Evolutionary conservation across 2,329 filamentous ascomycete genomes (phyloP).

Genomic region (Ophiocordyceps unilateralis): DNA sequence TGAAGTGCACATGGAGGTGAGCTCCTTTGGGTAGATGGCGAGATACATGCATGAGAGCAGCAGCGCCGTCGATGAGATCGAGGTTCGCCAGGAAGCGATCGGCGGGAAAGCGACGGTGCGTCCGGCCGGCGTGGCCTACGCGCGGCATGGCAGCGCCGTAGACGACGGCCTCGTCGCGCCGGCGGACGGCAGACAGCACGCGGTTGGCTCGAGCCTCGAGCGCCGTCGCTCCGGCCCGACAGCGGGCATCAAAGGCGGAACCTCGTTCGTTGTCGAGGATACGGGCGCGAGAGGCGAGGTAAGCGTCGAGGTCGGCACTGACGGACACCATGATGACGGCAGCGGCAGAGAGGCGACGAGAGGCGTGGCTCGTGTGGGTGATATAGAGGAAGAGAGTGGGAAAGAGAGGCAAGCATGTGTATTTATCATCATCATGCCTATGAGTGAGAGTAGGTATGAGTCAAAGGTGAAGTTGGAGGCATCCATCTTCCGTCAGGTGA

Average conservation of each 20-base stretch:
- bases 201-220: constrained; percentile 20
- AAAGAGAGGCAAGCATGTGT: background rate
- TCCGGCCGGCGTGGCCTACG: constrained; percentile 23
- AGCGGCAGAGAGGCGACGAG: background rate
- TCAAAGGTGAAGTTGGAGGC: too few relatives aligned
- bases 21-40: constrained; percentile 50
- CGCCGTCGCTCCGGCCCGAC: constrained; percentile 12
- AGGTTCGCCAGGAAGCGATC: constrained; percentile 43
- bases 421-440: too few relatives aligned
- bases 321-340: background rate
- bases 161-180: constrained; percentile 16
- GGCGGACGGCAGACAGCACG: constrained; percentile 21
- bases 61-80: constrained; percentile 30
- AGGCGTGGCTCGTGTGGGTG: background rate
- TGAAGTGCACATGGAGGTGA: constrained; percentile 63
- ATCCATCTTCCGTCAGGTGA: background rate
- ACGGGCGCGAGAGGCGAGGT: background rate
- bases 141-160: constrained; percentile 16
- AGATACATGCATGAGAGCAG: constrained; percentile 39
- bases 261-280: constrained; percentile 13
- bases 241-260: constrained; percentile 23
- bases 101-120: constrained; percentile 26
- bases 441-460: background rate
- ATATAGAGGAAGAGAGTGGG: background rate
- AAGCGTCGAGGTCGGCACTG: background rate